Conservation (phyloP, 106 monocot genomes). For the Dendrobium chrysotoxum region DNA sequence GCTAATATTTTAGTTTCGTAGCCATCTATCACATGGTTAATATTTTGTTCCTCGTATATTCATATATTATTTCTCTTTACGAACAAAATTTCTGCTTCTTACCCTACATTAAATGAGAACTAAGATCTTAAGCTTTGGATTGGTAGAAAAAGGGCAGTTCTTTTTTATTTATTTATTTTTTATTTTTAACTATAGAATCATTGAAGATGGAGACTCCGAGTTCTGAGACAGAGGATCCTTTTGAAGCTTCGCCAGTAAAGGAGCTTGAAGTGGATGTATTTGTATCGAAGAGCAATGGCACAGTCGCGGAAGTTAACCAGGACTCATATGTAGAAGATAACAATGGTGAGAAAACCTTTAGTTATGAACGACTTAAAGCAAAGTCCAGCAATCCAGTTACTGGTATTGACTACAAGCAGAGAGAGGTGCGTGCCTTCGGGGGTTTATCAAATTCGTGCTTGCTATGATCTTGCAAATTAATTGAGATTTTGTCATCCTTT, state of each 20-base stretch:
- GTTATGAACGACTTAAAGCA: conserved; percentile 71
- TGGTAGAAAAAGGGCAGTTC: background rate
- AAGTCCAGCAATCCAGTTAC: conserved; percentile 66
- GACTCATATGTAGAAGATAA: conserved; percentile 22
- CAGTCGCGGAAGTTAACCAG: conserved; percentile 30
- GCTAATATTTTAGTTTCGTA: too few species aligned
- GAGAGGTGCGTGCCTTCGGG: conserved; percentile 51
- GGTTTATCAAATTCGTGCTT: background rate
- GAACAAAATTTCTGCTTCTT: too few species aligned
- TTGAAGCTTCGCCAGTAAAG: conserved; percentile 23
- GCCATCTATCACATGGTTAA: too few species aligned
- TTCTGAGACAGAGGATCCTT: conserved; percentile 17
- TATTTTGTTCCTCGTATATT: too few species aligned
- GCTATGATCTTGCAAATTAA: background rate
- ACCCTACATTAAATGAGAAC: too few species aligned
- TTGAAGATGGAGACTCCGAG: conserved; percentile 19
- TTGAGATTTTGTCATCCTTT: too few species aligned
- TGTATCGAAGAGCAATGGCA: conserved; percentile 25
- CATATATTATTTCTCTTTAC: too few species aligned
- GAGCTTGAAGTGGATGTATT: conserved; percentile 15
- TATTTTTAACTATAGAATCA: background rate
- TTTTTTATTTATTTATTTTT: background rate
- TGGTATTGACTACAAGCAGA: conserved; percentile 74
- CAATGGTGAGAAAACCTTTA: conserved; percentile 48
- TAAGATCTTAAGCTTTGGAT: too few species aligned